Conservation (phyloP, 169 alveolate species). For the Perkinsus chesapeaki region DNA sequence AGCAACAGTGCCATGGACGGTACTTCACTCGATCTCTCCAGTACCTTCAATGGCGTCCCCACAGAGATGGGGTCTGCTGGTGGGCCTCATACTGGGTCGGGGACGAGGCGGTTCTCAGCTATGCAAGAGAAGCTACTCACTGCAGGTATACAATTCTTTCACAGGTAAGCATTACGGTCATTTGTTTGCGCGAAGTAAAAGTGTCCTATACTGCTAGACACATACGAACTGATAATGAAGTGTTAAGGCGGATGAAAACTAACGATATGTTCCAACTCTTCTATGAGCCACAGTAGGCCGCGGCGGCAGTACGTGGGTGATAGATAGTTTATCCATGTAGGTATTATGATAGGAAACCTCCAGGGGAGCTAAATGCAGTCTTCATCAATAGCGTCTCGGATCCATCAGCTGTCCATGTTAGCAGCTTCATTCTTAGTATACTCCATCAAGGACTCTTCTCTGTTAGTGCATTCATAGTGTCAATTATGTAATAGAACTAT, state of each 20-base stretch:
- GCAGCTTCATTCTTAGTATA: slow-evolving; percentile 3
- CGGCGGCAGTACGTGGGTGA: not conserved
- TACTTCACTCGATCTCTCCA: not conserved
- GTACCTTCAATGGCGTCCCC: not conserved
- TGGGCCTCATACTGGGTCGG: not conserved
- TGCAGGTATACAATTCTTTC: not conserved
- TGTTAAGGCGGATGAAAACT: not conserved
- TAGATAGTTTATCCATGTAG: not conserved
- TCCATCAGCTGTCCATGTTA: not conserved
- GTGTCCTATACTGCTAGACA: not conserved
- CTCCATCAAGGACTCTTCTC: slow-evolving; percentile 16
- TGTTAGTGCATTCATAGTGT: slow-evolving; percentile 29
- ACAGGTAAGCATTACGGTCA: not conserved
- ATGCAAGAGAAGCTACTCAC: not conserved
- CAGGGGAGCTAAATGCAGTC: not conserved
- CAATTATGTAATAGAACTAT: slow-evolving; percentile 10
- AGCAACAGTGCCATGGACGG: not conserved
- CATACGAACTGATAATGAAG: not conserved
- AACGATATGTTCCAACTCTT: not conserved
- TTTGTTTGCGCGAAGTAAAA: not conserved
- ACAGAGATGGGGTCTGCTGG: not conserved
- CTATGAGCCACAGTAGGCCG: not conserved
- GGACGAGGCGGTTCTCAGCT: not conserved
- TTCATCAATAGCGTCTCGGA: not conserved
- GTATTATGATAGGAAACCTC: not conserved